Conservation (phyloP, 345 rosid species). For the Gossypioides kirkii region DNA sequence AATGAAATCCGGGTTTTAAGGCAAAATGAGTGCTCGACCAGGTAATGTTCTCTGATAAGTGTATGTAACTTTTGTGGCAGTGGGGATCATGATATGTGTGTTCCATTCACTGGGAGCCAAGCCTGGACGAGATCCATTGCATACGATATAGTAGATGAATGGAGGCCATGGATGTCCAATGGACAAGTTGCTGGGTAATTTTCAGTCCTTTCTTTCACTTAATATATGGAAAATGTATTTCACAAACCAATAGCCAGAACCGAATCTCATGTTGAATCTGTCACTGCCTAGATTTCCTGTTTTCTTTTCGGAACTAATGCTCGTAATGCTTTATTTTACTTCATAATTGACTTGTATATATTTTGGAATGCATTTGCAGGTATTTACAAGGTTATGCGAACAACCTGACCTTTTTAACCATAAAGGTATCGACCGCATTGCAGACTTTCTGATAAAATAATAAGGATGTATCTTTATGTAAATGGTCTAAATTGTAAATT, state of each 20-base stretch:
- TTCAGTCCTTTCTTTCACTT: background rate
- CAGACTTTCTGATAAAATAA: background rate
- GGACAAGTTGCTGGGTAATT: conserved; percentile 73
- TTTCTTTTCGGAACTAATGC: background rate
- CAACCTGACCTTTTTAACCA: conserved; percentile 74
- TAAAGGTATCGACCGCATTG: conserved; percentile 42
- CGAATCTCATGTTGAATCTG: background rate
- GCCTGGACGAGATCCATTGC: conserved; percentile 91
- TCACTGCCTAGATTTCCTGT: no score
- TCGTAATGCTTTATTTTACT: background rate
- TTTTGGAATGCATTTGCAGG: conserved; percentile 29
- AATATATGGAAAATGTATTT: background rate
- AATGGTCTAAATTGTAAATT: background rate
- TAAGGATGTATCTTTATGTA: background rate
- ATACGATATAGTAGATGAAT: conserved; percentile 62
- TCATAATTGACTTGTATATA: background rate
- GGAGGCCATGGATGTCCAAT: conserved; percentile 79
- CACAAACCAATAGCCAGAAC: no score
- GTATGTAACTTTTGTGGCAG: conserved; percentile 29
- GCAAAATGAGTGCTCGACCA: background rate
- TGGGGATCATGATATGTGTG: conserved; percentile 96
- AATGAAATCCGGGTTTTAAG: background rate
- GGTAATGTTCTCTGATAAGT: background rate
- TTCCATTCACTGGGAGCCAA: conserved; percentile 85
- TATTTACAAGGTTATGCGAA: conserved; percentile 65